Conservation (phyloP, 768 basidiomycete genomes). For the Amanita polypyramis region DNA sequence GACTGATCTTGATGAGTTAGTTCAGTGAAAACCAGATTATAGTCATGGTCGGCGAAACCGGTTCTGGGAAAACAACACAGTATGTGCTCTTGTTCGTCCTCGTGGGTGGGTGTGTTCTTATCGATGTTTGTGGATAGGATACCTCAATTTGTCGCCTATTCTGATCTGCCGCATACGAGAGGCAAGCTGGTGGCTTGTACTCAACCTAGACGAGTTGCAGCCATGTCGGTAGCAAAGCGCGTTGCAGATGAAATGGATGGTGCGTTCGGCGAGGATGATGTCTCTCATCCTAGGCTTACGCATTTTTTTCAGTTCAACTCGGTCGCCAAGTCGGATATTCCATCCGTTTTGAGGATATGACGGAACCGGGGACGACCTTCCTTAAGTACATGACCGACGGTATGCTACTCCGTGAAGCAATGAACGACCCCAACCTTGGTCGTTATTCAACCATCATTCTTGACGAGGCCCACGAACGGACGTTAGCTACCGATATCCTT, state of each 20-base stretch:
- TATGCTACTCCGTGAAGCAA: constrained; percentile 96
- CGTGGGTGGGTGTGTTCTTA: background rate
- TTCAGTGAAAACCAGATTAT: constrained; percentile 77
- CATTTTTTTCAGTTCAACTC: constrained; percentile 57
- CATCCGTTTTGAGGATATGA: constrained; percentile 98
- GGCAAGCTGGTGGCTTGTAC: constrained; percentile 94
- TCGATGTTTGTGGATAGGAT: constrained; percentile 43
- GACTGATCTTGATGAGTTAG: constrained; percentile 22
- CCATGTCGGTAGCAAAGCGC: constrained; percentile 97
- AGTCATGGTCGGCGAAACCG: constrained; percentile 90
- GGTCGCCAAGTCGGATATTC: constrained; percentile 96
- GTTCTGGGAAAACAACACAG: constrained; percentile 95
- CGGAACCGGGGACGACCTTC: constrained; percentile 82
- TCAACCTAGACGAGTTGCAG: constrained; percentile 91
- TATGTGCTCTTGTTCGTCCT: constrained; percentile 28
- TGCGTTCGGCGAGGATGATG: constrained; percentile 25
- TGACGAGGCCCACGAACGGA: constrained; percentile 98
- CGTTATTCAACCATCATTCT: constrained; percentile 97
- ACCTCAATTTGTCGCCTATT: constrained; percentile 92
- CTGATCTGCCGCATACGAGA: constrained; percentile 83
- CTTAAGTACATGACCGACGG: constrained; percentile 99
- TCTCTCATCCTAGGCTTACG: background rate
- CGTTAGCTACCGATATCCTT: constrained; percentile 93
- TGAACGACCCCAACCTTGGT: constrained; percentile 85
- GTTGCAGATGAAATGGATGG: constrained; percentile 99